Percentiles rank a stretch among this genome's conserved stretches.
Evolutionary conservation across 2,329 filamentous ascomycete species (phyloP).

Genomic region (Pezicula carpinea): DNA sequence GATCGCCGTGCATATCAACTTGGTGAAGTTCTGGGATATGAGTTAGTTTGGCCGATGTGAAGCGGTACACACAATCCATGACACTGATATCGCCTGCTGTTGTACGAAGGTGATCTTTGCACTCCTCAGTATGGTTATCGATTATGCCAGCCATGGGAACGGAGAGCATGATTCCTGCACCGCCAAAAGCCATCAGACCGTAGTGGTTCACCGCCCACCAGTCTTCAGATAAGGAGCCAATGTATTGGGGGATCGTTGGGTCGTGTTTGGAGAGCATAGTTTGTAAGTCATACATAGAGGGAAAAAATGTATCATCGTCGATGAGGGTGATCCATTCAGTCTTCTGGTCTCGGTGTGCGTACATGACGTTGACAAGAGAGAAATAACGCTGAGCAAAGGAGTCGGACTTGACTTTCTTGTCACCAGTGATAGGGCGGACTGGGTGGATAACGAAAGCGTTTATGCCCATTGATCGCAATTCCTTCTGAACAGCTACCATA

Average conservation of each 20-base stretch:
- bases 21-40: conserved; percentile 23
- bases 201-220: conserved; percentile 28
- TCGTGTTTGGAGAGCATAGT: conserved; percentile 29
- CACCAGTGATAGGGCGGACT: conserved; percentile 8
- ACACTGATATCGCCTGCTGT: conserved; percentile 26
- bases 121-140: conserved; percentile 20
- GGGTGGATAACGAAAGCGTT: conserved; percentile 23
- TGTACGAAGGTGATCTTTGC: conserved; percentile 21
- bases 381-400: conserved; percentile 36
- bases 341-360: conserved; percentile 30
- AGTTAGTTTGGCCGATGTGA: conserved; percentile 21
- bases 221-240: conserved; percentile 25
- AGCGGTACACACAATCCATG: conserved; percentile 26
- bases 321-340: conserved; percentile 29
- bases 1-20: conserved; percentile 26
- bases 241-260: conserved; percentile 20
- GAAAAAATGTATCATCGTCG: conserved; percentile 31
- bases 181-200: conserved; percentile 28
- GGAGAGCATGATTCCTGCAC: conserved; percentile 25
- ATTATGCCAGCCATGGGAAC: conserved; percentile 21
- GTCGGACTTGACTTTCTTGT: conserved; percentile 8
- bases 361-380: conserved; percentile 37
- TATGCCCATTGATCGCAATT: conserved; percentile 21
- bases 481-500: conserved; percentile 21
- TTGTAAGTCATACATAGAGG: conserved; percentile 21